phyloP scores from a whole-genome alignment of 345 rosid genomes.

The Eucalyptus grandis region DNA sequence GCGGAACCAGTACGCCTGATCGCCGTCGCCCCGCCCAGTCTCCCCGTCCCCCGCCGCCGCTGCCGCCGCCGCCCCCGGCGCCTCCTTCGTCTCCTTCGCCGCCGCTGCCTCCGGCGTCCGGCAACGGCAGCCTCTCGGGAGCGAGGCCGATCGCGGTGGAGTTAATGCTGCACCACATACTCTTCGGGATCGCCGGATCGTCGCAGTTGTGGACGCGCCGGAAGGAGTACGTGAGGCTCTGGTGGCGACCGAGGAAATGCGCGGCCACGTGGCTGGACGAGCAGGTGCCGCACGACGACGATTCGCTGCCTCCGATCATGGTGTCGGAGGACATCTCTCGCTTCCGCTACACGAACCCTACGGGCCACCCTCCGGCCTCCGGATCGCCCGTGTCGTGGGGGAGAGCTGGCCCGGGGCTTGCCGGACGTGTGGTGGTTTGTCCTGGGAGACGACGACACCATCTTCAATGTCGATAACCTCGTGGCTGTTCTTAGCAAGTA shows the following conservation, averaged over 20 bases:
- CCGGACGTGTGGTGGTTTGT: slow-evolving; percentile 78
- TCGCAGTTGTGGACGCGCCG: slow-evolving; percentile 72
- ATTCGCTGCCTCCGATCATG: slow-evolving; percentile 58
- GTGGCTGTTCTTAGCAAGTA: slow-evolving; percentile 61
- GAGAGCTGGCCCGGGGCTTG: slow-evolving; percentile 50
- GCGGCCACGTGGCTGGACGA: slow-evolving; percentile 94
- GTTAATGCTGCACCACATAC: slow-evolving; percentile 25
- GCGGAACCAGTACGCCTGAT: slow-evolving; percentile 24
- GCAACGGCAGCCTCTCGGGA: slow-evolving; percentile 25
- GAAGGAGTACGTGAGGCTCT: slow-evolving; percentile 69
- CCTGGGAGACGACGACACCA: slow-evolving; percentile 87
- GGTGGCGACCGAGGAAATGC: slow-evolving; percentile 74
- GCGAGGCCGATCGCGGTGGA: not conserved
- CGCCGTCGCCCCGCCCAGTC: not conserved
- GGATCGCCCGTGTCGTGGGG: slow-evolving; percentile 64
- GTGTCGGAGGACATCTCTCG: slow-evolving; percentile 81
- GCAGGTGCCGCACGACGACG: slow-evolving; percentile 28
- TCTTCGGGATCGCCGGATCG: slow-evolving; percentile 94
- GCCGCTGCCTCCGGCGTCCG: not conserved
- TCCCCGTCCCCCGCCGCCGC: not conserved
- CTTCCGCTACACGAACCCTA: slow-evolving; percentile 84
- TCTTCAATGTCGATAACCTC: slow-evolving; percentile 63
- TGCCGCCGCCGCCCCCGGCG: not conserved
- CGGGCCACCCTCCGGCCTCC: slow-evolving; percentile 89
- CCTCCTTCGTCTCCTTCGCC: not conserved